These are phyloP conservation scores for Pholiota adiposa DNA, from an alignment of 1,284 basidiomycete species.

Conservation along the genomic window DNA sequence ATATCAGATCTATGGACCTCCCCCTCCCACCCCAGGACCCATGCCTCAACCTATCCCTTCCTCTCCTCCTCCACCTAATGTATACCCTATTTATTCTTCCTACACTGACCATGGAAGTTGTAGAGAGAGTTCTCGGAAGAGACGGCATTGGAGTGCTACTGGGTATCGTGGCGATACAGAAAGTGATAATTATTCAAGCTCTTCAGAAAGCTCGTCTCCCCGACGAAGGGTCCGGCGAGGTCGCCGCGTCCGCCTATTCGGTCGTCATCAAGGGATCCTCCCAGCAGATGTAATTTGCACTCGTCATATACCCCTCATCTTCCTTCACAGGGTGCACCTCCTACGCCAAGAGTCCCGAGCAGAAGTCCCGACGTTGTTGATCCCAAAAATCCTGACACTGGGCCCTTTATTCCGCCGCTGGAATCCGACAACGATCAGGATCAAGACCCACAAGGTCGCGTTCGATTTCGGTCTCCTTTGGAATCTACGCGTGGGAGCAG, in stretches of 20 bases:
- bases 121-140: not conserved
- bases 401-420: not conserved
- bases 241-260: not conserved
- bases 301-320: not conserved
- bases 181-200: not conserved
- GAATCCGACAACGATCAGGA: not conserved
- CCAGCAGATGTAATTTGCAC: not conserved
- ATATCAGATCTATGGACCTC: not conserved
- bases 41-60: not conserved
- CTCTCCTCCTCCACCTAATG: not conserved
- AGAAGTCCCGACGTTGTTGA: not conserved
- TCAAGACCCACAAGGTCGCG: not conserved
- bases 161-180: not conserved
- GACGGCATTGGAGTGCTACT: not conserved
- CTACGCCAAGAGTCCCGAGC: not conserved
- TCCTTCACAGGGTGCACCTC: not conserved
- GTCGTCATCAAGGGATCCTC: not conserved
- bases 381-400: not conserved
- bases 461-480: not conserved
- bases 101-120: not conserved
- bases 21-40: not conserved
- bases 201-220: not conserved
- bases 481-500: not conserved
- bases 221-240: not conserved
- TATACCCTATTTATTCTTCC: not conserved